phyloP scores from a whole-genome alignment of 139 green algal species.

The Coelastrella sp. region DNA sequence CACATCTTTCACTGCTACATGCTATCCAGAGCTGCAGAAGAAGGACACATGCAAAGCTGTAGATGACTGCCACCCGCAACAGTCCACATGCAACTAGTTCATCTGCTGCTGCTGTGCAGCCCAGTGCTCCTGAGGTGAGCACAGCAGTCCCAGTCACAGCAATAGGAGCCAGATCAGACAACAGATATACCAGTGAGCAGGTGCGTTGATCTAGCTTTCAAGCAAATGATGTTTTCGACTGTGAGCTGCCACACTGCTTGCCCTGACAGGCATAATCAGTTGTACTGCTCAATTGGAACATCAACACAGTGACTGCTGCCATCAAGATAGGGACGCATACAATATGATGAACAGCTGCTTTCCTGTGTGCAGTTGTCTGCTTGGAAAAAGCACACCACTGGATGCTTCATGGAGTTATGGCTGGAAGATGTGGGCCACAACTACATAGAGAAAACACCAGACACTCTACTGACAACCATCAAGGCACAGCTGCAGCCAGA shows the following conservation, averaged over 20 bases:
- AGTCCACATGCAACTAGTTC: neutral
- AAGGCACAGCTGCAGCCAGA: neutral
- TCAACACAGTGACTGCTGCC: neutral
- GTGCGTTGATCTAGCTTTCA: neutral
- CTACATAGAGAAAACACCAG: slow-evolving; percentile 43
- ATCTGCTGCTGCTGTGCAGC: slow-evolving; percentile 29
- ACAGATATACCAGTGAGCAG: slow-evolving; percentile 48
- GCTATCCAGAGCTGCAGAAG: neutral
- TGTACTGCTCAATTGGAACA: neutral
- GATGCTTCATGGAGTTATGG: slow-evolving; percentile 34
- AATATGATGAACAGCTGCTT: neutral
- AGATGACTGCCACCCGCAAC: neutral
- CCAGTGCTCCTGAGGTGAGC: neutral
- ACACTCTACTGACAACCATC: slow-evolving; percentile 19
- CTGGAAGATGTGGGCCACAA: slow-evolving; percentile 45
- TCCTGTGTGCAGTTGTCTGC: slow-evolving; percentile 31
- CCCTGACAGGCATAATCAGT: neutral
- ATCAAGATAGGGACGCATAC: too few relatives aligned
- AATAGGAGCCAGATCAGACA: slow-evolving; percentile 33
- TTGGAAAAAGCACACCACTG: slow-evolving; percentile 29
- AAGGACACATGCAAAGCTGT: neutral
- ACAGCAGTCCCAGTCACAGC: slow-evolving; percentile 37
- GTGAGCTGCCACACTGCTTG: neutral
- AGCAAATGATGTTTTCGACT: neutral
- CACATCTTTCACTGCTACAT: too few relatives aligned